Base-by-base conservation (phyloP, 169 alveolate genomes). In the Cryptosporidium viatorum region DNA sequence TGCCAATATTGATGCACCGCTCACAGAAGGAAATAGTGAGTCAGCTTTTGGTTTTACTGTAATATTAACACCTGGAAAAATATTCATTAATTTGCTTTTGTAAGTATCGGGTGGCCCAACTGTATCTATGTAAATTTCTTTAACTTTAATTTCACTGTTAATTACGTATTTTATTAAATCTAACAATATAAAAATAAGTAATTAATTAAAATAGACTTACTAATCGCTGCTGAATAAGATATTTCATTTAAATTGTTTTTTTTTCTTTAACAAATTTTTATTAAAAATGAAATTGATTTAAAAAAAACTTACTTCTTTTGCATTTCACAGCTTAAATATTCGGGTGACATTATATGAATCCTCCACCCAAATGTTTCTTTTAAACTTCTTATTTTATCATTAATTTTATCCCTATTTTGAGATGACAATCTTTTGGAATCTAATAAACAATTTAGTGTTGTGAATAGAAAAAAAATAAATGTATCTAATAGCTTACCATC, bases 1-100 rank as follows among this genome's bases (percentile, higher is more conserved):
- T 29, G 99, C 99, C 70, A 95, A 92, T 35, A 98, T 98, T 31
- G 99, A 96, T 0, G 99, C 99, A 16, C 99, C 99, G 84, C 99
- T 95, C 43, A 98, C 99, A 39, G 96, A 97, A 60, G 98, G 97
- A 89, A 70, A 97, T 55, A 95, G 94, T 48, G 98, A 93, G 92
- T 98, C 99, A 3, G 99, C 99, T 89, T 97, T 98, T 70, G 96
- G 85, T 52, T 92, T 52, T 14, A 97, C 99, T 62, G 84, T 93
- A 75, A 98, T 94, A 55, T 93, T 85, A 41, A 98, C 91, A 0
- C 74, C 86, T 26, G 97, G 96, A 65, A 97, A 96, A 59, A 91
- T 43, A 69, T 69, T 55, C 55, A 91, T 85, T 71, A 98, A 80
- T 84, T 94, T 94, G 18, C 87, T 85, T 89, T 95, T 93, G 92